A percentile compares a stretch with the other conserved stretches of the same genome.
Conservation (phyloP, 495 filamentous ascomycete species). For the Aspergillus ostianus region DNA sequence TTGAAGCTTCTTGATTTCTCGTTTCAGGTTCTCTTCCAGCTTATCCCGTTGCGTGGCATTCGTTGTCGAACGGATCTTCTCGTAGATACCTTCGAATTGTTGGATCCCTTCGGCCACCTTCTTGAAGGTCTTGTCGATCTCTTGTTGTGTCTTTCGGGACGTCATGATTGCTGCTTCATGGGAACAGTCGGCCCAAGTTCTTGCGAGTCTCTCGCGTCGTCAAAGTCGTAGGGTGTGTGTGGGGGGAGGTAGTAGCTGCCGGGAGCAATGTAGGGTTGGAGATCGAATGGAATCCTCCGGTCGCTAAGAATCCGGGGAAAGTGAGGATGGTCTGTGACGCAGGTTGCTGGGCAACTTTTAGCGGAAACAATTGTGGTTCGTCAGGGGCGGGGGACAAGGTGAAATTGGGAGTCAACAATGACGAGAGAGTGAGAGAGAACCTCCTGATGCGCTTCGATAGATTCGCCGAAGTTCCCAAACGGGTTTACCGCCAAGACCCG, state of each 20-base stretch:
- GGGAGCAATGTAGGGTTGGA: conserved; percentile 7
- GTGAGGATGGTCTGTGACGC: not conserved
- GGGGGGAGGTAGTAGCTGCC: conserved; percentile 1
- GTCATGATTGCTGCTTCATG: conserved; percentile 61
- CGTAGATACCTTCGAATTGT: conserved; percentile 88
- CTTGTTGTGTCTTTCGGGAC: conserved; percentile 90
- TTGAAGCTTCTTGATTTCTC: conserved; percentile 99
- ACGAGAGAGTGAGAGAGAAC: not conserved
- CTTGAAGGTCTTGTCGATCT: conserved; percentile 98
- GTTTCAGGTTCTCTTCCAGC: conserved; percentile 93
- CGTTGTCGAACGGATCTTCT: conserved; percentile 86
- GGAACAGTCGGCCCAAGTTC: not conserved
- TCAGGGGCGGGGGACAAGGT: not conserved
- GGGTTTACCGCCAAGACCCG: not conserved
- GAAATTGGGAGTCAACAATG: not conserved
- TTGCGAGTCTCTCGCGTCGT: not conserved
- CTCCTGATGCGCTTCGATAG: conserved; percentile 3
- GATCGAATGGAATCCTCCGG: not conserved
- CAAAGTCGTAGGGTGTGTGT: not conserved
- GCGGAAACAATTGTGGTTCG: not conserved
- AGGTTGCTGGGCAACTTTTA: conserved; percentile 2
- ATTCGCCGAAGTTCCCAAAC: not conserved
- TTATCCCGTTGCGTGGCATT: conserved; percentile 98
- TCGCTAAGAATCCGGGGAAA: conserved; percentile 2
- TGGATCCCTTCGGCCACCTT: conserved; percentile 90